Evolutionary conservation across 179 eudicot species (phyloP).

Genomic region (Drosera spatulata): DNA sequence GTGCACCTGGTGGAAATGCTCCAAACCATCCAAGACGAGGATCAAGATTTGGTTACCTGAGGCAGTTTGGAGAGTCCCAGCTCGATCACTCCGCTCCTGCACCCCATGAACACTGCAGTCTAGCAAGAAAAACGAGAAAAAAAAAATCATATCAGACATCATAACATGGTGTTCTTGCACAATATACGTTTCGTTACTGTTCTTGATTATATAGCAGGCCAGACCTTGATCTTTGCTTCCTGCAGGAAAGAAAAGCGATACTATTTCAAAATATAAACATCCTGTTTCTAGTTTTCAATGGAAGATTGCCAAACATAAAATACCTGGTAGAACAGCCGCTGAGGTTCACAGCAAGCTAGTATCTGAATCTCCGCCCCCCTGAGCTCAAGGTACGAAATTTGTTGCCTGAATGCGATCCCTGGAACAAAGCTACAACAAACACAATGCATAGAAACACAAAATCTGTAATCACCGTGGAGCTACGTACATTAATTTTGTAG

Average conservation of each 20-base stretch:
- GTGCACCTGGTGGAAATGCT: too few species aligned
- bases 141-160: background rate
- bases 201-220: background rate
- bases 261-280: background rate
- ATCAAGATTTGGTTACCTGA: slow-evolving; percentile 29
- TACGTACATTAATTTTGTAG: background rate
- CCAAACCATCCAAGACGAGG: too few species aligned
- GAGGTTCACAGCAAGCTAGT: slow-evolving; percentile 28
- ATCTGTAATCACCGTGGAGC: background rate
- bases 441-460: background rate
- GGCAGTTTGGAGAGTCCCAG: slow-evolving; percentile 48
- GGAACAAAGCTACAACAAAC: slow-evolving; percentile 28
- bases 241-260: slow-evolving; percentile 11
- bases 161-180: background rate
- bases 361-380: slow-evolving; percentile 44
- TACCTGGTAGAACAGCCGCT: slow-evolving; percentile 67
- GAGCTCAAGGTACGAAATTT: slow-evolving; percentile 36
- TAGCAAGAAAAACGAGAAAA: slow-evolving; percentile 8
- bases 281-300: background rate
- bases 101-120: slow-evolving; percentile 62
- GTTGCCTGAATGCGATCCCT: slow-evolving; percentile 57
- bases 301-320: background rate
- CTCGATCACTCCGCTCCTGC: slow-evolving; percentile 68
- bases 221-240: slow-evolving; percentile 86
- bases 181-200: background rate